These are phyloP conservation scores for Talaromyces sp. DNA, from an alignment of 2,329 filamentous ascomycete species.

Conservation along the genomic window DNA sequence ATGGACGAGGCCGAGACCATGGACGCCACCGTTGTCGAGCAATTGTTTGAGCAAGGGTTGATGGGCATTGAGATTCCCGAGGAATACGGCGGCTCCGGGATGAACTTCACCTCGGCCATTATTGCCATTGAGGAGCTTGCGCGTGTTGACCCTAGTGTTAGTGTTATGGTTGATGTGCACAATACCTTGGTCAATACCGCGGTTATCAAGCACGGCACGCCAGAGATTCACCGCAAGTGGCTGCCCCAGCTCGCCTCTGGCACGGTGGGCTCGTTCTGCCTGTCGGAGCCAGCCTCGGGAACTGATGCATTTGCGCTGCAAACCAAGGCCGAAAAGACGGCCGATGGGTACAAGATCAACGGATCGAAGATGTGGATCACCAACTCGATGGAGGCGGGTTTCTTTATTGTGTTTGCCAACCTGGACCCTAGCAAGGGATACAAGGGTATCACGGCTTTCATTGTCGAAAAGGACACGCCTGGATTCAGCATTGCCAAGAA, in stretches of 20 bases:
- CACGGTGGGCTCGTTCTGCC: constrained; percentile 85
- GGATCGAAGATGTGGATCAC: constrained; percentile 99
- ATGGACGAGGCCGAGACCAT: constrained; percentile 97
- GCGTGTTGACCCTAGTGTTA: constrained; percentile 87
- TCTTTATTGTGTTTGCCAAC: constrained; percentile 99
- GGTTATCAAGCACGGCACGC: constrained; percentile 76
- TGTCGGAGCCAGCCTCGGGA: constrained; percentile 87
- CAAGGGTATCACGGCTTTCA: constrained; percentile 93
- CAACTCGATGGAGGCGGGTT: constrained; percentile 85
- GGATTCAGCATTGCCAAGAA: constrained; percentile 98
- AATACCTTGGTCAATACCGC: constrained; percentile 97
- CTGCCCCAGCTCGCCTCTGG: constrained; percentile 84
- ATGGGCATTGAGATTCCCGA: constrained; percentile 98
- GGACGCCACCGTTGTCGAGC: constrained; percentile 82
- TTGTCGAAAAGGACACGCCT: constrained; percentile 82
- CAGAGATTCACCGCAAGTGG: constrained; percentile 75
- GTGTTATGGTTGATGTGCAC: constrained; percentile 93
- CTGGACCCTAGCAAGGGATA: constrained; percentile 88
- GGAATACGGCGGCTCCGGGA: constrained; percentile 91
- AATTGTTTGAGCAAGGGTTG: constrained; percentile 92
- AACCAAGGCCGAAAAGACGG: constrained; percentile 81
- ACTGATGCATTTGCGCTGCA: constrained; percentile 94
- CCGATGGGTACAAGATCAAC: constrained; percentile 76
- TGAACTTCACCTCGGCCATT: constrained; percentile 98
- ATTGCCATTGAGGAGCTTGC: constrained; percentile 96